These are phyloP conservation scores for Corylus avellana DNA, from an alignment of 306 rosid species.

Conservation along the genomic window DNA sequence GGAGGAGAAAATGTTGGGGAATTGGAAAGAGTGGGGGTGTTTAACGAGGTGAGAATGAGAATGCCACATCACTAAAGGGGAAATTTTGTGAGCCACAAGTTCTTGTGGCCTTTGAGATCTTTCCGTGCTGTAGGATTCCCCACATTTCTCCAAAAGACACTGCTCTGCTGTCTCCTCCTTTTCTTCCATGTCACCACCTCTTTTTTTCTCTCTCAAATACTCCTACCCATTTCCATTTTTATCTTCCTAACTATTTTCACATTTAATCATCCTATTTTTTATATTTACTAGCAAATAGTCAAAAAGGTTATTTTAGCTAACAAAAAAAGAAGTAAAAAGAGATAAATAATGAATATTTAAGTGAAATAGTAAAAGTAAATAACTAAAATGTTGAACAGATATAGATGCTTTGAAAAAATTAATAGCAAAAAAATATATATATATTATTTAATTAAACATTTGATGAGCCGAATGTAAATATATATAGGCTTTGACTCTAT, in stretches of 20 bases:
- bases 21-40: background rate
- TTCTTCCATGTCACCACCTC: slow-evolving; percentile 48
- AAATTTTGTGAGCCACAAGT: slow-evolving; percentile 77
- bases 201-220: slow-evolving; percentile 1
- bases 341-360: too few species aligned
- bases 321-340: too few species aligned
- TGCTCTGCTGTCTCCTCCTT: slow-evolving; percentile 46
- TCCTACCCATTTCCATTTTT: background rate
- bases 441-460: too few species aligned
- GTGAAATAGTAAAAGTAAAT: too few species aligned
- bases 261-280: too few species aligned
- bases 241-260: background rate
- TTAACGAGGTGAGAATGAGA: slow-evolving; percentile 37
- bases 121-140: slow-evolving; percentile 70
- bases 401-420: too few species aligned
- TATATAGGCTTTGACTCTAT: too few species aligned
- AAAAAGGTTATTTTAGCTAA: too few species aligned
- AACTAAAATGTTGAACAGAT: too few species aligned
- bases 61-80: slow-evolving; percentile 57
- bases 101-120: slow-evolving; percentile 77
- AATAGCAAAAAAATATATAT: too few species aligned
- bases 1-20: background rate
- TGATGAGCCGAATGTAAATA: too few species aligned
- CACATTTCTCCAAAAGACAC: slow-evolving; percentile 60
- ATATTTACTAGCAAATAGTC: too few species aligned